A percentile compares a stretch with the other conserved stretches of the same genome.
These are phyloP conservation scores for Glycine tomentella DNA, from an alignment of 306 rosid species.

Conservation along the genomic window DNA sequence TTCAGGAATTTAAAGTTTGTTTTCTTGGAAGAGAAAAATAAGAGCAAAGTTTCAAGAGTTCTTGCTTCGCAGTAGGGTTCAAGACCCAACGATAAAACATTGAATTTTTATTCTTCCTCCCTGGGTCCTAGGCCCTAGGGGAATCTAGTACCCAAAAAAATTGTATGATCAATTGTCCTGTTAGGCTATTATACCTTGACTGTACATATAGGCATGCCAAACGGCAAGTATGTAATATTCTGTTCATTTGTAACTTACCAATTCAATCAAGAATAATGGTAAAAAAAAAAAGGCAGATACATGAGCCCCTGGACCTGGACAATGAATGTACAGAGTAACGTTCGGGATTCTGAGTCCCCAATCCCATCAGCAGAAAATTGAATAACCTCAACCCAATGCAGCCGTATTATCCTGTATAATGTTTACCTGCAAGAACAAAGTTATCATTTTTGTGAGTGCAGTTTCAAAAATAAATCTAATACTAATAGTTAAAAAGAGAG, in stretches of 20 bases:
- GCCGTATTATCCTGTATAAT: constrained; percentile 8
- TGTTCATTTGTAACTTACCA: not conserved
- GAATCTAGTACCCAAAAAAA: not conserved
- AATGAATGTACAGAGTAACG: not conserved
- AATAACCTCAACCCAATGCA: constrained; percentile 4
- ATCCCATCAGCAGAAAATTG: constrained; percentile 29
- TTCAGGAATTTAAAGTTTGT: not conserved
- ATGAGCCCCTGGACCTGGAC: not conserved
- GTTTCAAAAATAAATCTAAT: constrained; percentile 12
- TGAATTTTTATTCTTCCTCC: not conserved
- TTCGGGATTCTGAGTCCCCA: constrained; percentile 7
- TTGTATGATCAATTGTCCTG: not conserved
- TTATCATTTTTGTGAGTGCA: not conserved
- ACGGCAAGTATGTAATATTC: not conserved
- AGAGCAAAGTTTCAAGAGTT: not conserved
- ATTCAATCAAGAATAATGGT: not conserved
- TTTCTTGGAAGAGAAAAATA: constrained; percentile 4
- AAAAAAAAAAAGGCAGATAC: constrained; percentile 16
- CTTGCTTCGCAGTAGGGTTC: not conserved
- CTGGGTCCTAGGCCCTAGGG: not conserved
- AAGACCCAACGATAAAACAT: not conserved
- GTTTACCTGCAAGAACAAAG: constrained; percentile 1
- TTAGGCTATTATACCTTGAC: constrained; percentile 7
- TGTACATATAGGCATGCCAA: not conserved
- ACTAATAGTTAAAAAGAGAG: not conserved